Evolutionary conservation across 2,329 filamentous ascomycete genomes (phyloP), one percentile per base, ranked within the genome.

Genomic region (Ophiostoma populinum): DNA sequence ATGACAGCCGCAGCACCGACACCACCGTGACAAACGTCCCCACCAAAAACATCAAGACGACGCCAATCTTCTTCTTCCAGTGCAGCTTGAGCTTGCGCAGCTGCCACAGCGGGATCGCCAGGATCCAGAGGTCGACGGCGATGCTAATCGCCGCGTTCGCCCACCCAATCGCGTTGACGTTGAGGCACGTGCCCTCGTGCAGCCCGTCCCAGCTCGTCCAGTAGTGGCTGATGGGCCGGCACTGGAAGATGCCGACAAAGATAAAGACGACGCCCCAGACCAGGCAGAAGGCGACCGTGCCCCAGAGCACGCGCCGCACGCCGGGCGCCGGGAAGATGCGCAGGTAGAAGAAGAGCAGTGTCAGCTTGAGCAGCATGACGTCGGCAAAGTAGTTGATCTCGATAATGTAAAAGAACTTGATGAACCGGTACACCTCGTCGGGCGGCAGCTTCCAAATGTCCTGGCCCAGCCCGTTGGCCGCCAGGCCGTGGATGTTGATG

Each of bases 341-440:
- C 5, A 67, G 50, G 43, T 69, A 71, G 48, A 72, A 69, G 44
- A 64, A 55, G 1, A 72, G 50, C 17, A 73, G 52, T 0, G 65
- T 58, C 5, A 66, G 47, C 42, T 70, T 68, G 12, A 65, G 53
- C 18, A 65, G 48, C 2, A 59, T 50, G 10, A 66, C 47, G 12
- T 60, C 50, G 3, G 49, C 35, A 43, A 68, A 65, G 47, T 70
- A 67, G 16, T 65, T 30, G 33, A 51, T 39, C 24, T 46, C 43
- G 44, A 55, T 52, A 39, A 55, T 45, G 42, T 59, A 67, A 17
- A 66, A 57, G 43, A 49, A 56, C 18, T 53, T 50, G 7, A 55
- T 46, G 19, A 70, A 62, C 1, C 47, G 46, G 19, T 56, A 62
- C 30, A 71, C 56, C 12, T 55, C 43, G 1, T 53, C 46, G 0